Conservation (phyloP, 1,284 basidiomycete genomes). For the Agaricales sp. region DNA sequence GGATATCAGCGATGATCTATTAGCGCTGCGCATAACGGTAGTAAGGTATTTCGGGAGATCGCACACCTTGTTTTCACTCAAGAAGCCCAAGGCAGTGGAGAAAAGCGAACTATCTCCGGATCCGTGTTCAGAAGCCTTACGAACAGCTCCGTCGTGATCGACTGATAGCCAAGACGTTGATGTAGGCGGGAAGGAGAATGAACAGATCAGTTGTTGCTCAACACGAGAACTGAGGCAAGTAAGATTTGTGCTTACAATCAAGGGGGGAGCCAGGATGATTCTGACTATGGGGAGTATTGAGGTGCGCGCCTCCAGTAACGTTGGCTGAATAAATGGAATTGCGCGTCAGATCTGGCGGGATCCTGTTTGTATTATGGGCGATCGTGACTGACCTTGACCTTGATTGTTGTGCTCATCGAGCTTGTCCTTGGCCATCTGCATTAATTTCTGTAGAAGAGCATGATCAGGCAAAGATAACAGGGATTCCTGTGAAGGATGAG, state of each 20-base stretch:
- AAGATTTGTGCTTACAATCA: neutral
- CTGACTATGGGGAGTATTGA: constrained; percentile 38
- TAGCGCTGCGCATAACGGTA: too few relatives aligned
- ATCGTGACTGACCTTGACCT: too few relatives aligned
- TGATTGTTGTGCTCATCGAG: neutral
- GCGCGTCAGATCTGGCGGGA: neutral
- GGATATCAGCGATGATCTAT: constrained; percentile 1
- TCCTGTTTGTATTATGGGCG: too few relatives aligned
- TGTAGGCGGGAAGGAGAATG: too few relatives aligned
- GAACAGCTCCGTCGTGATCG: constrained; percentile 45
- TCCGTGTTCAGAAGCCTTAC: constrained; percentile 37
- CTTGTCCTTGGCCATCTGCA: constrained; percentile 21
- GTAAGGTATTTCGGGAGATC: neutral
- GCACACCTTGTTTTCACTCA: constrained; percentile 41
- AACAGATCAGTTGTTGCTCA: too few relatives aligned
- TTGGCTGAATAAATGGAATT: too few relatives aligned
- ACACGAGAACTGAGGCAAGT: neutral
- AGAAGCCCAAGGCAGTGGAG: constrained; percentile 37
- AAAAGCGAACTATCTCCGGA: constrained; percentile 44
- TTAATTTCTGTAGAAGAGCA: neutral
- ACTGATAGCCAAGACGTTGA: constrained; percentile 35
- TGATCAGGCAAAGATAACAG: too few relatives aligned
- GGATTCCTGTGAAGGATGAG: neutral
- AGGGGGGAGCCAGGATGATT: constrained; percentile 10
- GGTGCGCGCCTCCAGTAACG: constrained; percentile 46